phyloP scores from a whole-genome alignment of 495 filamentous ascomycete genomes.

The Penicillium atrosanguineum region DNA sequence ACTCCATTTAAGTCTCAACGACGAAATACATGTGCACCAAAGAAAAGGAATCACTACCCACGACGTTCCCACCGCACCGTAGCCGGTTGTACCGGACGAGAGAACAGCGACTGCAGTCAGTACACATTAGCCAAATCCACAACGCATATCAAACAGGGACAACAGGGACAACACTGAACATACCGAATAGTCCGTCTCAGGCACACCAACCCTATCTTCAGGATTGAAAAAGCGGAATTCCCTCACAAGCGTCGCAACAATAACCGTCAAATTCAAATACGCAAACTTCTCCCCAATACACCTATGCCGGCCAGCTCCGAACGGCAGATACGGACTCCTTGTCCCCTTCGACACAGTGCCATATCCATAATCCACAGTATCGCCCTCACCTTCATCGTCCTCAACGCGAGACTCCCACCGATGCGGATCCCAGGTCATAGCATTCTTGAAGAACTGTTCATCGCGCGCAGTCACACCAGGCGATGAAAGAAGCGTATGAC shows the following conservation, averaged over 20 bases:
- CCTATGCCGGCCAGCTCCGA: slow-evolving; percentile 88
- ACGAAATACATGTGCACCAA: not conserved
- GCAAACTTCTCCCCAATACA: slow-evolving; percentile 99
- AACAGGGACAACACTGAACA: slow-evolving; percentile 26
- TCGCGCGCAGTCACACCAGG: slow-evolving; percentile 74
- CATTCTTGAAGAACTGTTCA: slow-evolving; percentile 74
- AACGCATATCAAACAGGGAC: not conserved
- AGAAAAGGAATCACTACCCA: slow-evolving; percentile 1
- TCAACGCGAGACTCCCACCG: slow-evolving; percentile 70
- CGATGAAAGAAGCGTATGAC: slow-evolving; percentile 74
- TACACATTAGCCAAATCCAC: not conserved
- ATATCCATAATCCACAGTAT: slow-evolving; percentile 82
- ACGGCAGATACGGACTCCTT: slow-evolving; percentile 84
- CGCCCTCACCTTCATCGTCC: slow-evolving; percentile 65
- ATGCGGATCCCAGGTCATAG: slow-evolving; percentile 79
- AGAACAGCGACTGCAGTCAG: slow-evolving; percentile 35
- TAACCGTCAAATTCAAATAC: slow-evolving; percentile 84
- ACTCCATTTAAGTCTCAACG: not conserved
- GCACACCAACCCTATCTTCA: slow-evolving; percentile 63
- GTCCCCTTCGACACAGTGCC: slow-evolving; percentile 89
- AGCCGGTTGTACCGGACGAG: slow-evolving; percentile 61
- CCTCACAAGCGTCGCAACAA: slow-evolving; percentile 75
- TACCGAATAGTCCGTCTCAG: slow-evolving; percentile 83
- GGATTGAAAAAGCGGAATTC: slow-evolving; percentile 71
- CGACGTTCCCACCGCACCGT: slow-evolving; percentile 65